Conservation (phyloP, 805 yeast species). For the Hanseniaspora thailandica region DNA sequence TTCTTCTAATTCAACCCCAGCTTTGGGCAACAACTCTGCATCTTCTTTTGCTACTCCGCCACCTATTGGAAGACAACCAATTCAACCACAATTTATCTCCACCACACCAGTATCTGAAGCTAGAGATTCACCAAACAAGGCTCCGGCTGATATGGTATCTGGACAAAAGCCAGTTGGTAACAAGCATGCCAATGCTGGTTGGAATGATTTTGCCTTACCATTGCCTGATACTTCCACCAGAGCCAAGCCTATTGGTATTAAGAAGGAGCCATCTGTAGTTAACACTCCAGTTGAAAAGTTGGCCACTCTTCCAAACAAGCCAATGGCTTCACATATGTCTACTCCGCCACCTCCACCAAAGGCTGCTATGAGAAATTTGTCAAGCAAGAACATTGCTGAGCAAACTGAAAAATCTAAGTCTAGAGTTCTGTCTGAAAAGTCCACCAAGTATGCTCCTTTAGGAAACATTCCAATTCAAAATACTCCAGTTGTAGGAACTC, state of each 20-base stretch:
- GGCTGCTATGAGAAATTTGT: constrained; percentile 23
- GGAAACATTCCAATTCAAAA: neutral
- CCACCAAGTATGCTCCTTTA: constrained; percentile 20
- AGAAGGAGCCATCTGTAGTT: constrained; percentile 19
- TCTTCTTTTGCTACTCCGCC: constrained; percentile 19
- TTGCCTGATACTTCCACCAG: constrained; percentile 25
- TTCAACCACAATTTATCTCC: constrained; percentile 16
- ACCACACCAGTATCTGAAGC: constrained; percentile 25
- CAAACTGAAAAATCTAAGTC: constrained; percentile 22
- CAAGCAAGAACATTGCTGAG: constrained; percentile 18
- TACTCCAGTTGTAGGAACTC: neutral
- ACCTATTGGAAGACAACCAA: constrained; percentile 15
- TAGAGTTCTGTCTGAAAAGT: constrained; percentile 18
- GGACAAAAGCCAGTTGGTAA: constrained; percentile 30
- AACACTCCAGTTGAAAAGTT: neutral
- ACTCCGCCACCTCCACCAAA: constrained; percentile 21
- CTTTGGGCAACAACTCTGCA: constrained; percentile 22
- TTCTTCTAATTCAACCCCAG: constrained; percentile 21
- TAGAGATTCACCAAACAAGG: constrained; percentile 26
- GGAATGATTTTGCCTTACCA: constrained; percentile 30
- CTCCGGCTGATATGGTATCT: constrained; percentile 30
- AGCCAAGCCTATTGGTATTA: constrained; percentile 31
- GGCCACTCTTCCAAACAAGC: neutral
- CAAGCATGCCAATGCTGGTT: constrained; percentile 29
- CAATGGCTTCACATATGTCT: constrained; percentile 1